Evolutionary conservation across 1,284 basidiomycete species (phyloP).

Genomic region (Fomes fomentarius): DNA sequence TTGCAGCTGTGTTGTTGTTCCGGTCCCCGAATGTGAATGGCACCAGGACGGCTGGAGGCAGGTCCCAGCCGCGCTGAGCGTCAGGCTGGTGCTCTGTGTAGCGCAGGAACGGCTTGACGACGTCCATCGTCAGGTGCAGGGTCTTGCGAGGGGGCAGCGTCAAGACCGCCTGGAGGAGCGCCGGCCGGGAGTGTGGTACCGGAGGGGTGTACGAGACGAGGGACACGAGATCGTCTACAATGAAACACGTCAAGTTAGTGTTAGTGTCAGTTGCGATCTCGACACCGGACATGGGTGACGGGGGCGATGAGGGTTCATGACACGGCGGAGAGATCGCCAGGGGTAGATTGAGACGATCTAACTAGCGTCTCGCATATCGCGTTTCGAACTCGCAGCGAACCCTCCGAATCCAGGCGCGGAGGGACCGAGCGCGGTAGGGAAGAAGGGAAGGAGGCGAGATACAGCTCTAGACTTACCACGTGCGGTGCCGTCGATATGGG

Average conservation of each 20-base stretch:
- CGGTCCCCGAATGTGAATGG: constrained; percentile 37
- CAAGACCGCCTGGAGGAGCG: constrained; percentile 76
- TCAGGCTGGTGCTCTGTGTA: constrained; percentile 98
- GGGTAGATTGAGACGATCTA: neutral
- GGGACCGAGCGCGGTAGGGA: too few relatives aligned
- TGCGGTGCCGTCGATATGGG: constrained; percentile 40
- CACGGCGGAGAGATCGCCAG: neutral
- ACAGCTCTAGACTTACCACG: constrained; percentile 52
- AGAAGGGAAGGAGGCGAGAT: too few relatives aligned
- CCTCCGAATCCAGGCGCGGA: too few relatives aligned
- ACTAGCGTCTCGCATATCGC: neutral
- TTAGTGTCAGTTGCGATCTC: too few relatives aligned
- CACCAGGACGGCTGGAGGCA: constrained; percentile 81
- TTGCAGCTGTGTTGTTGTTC: constrained; percentile 6
- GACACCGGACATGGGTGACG: too few relatives aligned
- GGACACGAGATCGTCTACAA: constrained; percentile 58
- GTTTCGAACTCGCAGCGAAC: too few relatives aligned
- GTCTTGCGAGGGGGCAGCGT: constrained; percentile 69
- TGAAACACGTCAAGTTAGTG: constrained; percentile 13
- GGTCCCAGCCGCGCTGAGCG: constrained; percentile 92
- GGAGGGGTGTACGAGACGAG: constrained; percentile 71
- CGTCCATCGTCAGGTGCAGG: constrained; percentile 71
- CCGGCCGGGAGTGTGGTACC: constrained; percentile 70
- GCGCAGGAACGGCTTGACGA: constrained; percentile 85
- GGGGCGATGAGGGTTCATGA: neutral